A percentile compares a stretch with the other conserved stretches of the same genome.
These are phyloP conservation scores for Coprinopsis cinerea DNA, from an alignment of 768 basidiomycete species.

Conservation along the genomic window DNA sequence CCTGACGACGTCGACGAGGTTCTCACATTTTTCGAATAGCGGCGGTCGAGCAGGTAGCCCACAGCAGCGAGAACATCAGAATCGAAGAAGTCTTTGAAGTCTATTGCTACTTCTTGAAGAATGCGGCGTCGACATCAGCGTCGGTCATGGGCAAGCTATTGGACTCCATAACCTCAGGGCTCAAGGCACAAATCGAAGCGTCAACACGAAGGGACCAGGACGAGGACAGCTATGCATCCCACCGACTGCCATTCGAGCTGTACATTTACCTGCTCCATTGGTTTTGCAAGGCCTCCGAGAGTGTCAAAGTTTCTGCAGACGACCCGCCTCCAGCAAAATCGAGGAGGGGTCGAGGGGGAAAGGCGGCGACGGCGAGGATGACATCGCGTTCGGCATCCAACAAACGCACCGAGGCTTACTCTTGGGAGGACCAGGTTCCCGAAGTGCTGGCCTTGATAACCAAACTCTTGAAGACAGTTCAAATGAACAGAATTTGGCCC, in stretches of 20 bases:
- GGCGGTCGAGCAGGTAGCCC: constrained; percentile 77
- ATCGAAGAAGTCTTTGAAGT: constrained; percentile 73
- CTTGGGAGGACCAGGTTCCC: constrained; percentile 77
- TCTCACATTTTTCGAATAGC: constrained; percentile 35
- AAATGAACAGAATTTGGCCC: constrained; percentile 82
- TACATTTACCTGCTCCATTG: constrained; percentile 90
- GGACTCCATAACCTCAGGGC: constrained; percentile 78
- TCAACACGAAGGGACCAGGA: constrained; percentile 66
- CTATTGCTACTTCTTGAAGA: constrained; percentile 77
- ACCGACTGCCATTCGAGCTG: constrained; percentile 78
- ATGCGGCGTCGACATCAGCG: constrained; percentile 56
- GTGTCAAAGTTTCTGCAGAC: constrained; percentile 50
- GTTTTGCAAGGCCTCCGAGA: constrained; percentile 82
- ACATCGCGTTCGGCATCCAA: constrained; percentile 31
- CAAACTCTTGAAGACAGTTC: constrained; percentile 56
- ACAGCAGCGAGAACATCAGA: constrained; percentile 65
- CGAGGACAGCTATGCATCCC: constrained; percentile 50
- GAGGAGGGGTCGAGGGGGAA: constrained; percentile 57
- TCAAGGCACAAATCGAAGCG: constrained; percentile 67
- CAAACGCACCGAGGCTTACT: constrained; percentile 52
- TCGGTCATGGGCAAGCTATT: constrained; percentile 77
- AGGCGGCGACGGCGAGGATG: constrained; percentile 31
- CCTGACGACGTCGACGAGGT: too few relatives aligned
- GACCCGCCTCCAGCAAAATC: constrained; percentile 43
- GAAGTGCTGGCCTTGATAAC: constrained; percentile 61